Base-by-base conservation (phyloP, 768 basidiomycete species). In the Serendipita sp. region DNA sequence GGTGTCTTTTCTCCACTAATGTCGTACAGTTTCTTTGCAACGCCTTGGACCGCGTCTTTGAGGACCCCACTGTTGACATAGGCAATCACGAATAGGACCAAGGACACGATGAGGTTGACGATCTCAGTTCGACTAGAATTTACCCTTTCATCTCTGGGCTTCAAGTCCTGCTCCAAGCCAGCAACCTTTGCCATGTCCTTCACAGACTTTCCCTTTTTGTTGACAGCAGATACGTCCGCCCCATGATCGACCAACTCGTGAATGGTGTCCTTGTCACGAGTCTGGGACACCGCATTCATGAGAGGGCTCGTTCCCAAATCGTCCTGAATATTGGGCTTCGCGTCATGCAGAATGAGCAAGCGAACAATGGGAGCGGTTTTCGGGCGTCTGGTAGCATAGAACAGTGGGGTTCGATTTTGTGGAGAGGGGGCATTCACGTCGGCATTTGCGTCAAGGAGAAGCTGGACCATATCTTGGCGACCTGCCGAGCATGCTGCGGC, bases 401-500 rank as follows among this genome's bases (percentile, higher is more conserved):
- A 69, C 0, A 72, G 68, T 1, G 71, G 67, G 15, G 71, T 69
- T 18, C 70, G 23, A 23, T 23, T 23, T 32, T 69, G 35, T 16
- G 68, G 54, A 16, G 68, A 70, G 44, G 67, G 36, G n/a, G 71
- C 68, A 63, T 71, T 68, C 7, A 69, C 68, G 66, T 71, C 68
- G 7, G 71, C 71, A 3, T 60, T 28, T 41, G 41, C 5, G 13
- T 7, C 41, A 7, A 72, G 65, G 38, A 72, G 70, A 13, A 72
- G 65, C 3, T 63, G 41, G 48, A 72, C 71, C 58, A 69, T 47
- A 16, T 69, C 69, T 30, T 71, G 69, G 64, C 68, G 70, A 11
- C 72, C 72, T 45, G 63, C 44, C 28, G 63, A 65, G 64, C 67
- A 67, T 15, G 72, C 72, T n/a, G 68, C 72, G 23, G 70, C 70